phyloP scores from a whole-genome alignment of 2,329 filamentous ascomycete genomes.

The Fulvia fulva region DNA sequence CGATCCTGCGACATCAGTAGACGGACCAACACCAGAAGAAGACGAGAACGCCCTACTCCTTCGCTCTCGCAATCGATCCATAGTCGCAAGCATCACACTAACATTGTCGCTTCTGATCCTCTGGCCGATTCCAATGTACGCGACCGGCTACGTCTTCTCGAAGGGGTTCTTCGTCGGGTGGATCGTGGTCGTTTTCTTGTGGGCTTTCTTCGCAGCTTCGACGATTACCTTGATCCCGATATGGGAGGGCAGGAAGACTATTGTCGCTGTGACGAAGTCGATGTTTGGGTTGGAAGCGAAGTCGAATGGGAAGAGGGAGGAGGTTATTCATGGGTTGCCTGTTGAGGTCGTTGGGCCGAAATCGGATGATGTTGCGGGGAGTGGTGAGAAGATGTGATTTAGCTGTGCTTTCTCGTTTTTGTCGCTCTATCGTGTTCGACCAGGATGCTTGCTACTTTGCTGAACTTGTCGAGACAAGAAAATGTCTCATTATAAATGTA shows the following conservation, averaged over 20 bases:
- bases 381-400: background rate
- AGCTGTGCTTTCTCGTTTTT: background rate
- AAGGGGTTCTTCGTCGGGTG: conserved; percentile 46
- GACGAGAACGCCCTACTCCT: conserved; percentile 48
- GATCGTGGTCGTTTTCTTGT: conserved; percentile 45
- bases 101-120: conserved; percentile 51
- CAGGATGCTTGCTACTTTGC: too few species aligned
- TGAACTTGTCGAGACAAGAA: too few species aligned
- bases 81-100: conserved; percentile 49
- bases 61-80: conserved; percentile 36
- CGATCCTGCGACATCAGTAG: conserved; percentile 11
- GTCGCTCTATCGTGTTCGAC: too few species aligned
- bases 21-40: conserved; percentile 38
- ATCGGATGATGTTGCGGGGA: background rate
- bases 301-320: background rate
- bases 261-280: background rate
- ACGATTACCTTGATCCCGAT: conserved; percentile 25
- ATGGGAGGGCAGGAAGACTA: conserved; percentile 19
- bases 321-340: background rate
- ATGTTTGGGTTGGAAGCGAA: background rate
- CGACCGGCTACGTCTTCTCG: conserved; percentile 46
- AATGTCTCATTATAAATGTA: too few species aligned
- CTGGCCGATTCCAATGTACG: conserved; percentile 51
- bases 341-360: background rate
- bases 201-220: conserved; percentile 31